These are phyloP conservation scores for Pseudogymnoascus sp. DNA, from an alignment of 2,329 filamentous ascomycete species.

Conservation along the genomic window DNA sequence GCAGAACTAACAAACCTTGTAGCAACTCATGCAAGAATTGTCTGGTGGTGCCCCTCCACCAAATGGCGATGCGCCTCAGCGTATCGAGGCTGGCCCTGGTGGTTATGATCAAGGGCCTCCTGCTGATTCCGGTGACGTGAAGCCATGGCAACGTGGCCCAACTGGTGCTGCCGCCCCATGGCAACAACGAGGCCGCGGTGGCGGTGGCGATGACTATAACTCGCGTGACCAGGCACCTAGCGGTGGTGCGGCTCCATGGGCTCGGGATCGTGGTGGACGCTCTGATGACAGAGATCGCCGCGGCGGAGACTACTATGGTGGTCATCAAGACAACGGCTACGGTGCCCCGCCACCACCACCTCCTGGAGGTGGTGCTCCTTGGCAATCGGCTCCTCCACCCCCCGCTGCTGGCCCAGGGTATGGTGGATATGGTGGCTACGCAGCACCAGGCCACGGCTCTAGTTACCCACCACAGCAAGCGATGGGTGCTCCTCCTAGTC, in stretches of 20 bases:
- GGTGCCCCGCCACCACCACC: conserved; percentile 45
- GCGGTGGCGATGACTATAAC: conserved; percentile 35
- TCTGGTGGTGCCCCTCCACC: conserved; percentile 59
- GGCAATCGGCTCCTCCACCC: conserved; percentile 36
- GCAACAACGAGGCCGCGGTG: conserved; percentile 39
- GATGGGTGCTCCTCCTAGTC: conserved; percentile 47
- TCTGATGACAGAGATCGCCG: conserved; percentile 42
- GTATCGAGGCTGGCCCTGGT: conserved; percentile 78
- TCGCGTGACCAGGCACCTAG: conserved; percentile 27
- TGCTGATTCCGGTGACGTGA: conserved; percentile 46
- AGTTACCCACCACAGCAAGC: conserved; percentile 36
- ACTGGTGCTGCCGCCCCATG: conserved; percentile 80
- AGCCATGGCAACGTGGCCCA: conserved; percentile 83
- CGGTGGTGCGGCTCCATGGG: conserved; percentile 51
- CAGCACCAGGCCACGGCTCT: conserved; percentile 34
- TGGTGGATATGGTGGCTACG: conserved; percentile 41
- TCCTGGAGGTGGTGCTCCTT: conserved; percentile 33
- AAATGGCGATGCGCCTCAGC: conserved; percentile 56
- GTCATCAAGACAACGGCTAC: conserved; percentile 34
- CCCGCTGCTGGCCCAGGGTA: conserved; percentile 41
- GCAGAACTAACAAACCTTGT: conserved; percentile 30
- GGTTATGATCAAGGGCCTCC: conserved; percentile 44
- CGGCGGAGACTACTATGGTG: conserved; percentile 40
- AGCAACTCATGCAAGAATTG: conserved; percentile 97
- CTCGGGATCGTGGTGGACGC: conserved; percentile 44